Percentiles rank a stretch among this genome's conserved stretches.
Evolutionary conservation across 1,139 yeast species (phyloP).

Genomic region (Kurtzmaniella quercitrusa): DNA sequence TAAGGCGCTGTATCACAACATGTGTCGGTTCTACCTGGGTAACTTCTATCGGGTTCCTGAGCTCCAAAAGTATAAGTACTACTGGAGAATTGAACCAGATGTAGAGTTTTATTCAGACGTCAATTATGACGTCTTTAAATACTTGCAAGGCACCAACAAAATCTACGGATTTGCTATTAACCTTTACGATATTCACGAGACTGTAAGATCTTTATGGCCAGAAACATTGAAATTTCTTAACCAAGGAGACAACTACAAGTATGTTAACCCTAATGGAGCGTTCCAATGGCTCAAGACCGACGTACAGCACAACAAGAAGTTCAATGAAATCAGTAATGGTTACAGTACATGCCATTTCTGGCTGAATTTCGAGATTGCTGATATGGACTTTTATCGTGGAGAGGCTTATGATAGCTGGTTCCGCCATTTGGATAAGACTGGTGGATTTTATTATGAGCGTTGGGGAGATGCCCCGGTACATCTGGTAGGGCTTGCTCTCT

Average conservation of each 20-base stretch:
- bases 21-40: slow-evolving; percentile 64
- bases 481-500: slow-evolving; percentile 67
- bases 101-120: slow-evolving; percentile 65
- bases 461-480: slow-evolving; percentile 96
- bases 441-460: slow-evolving; percentile 81
- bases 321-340: slow-evolving; percentile 47
- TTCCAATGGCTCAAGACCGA: slow-evolving; percentile 70
- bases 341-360: slow-evolving; percentile 87
- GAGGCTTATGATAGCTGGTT: slow-evolving; percentile 66
- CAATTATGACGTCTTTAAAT: slow-evolving; percentile 73
- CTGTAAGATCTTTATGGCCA: slow-evolving; percentile 65
- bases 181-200: slow-evolving; percentile 64
- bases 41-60: slow-evolving; percentile 61
- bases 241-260: slow-evolving; percentile 54
- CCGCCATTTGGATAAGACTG: slow-evolving; percentile 57
- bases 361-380: slow-evolving; percentile 83
- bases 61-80: slow-evolving; percentile 44
- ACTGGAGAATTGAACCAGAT: slow-evolving; percentile 93
- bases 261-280: slow-evolving; percentile 56
- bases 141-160: slow-evolving; percentile 60
- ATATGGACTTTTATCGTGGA: slow-evolving; percentile 71
- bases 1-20: slow-evolving; percentile 64
- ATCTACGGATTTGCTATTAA: slow-evolving; percentile 68
- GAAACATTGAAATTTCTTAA: slow-evolving; percentile 57
- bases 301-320: slow-evolving; percentile 54